Evolutionary conservation across 2,329 filamentous ascomycete genomes (phyloP).

Genomic region (Aspergillus fijiensis): DNA sequence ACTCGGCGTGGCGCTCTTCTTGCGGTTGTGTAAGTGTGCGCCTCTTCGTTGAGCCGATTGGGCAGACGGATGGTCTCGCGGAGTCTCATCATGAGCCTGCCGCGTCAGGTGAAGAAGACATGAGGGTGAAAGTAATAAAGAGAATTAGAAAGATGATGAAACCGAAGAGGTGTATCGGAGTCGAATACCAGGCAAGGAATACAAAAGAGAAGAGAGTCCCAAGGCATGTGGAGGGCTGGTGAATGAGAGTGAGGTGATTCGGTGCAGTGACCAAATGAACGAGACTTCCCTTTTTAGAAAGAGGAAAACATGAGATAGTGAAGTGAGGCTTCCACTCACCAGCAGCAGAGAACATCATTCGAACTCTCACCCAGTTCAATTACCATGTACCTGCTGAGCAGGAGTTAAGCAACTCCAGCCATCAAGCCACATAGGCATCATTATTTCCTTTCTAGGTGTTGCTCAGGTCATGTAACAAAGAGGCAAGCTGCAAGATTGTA

Average conservation of each 20-base stretch:
- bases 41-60: conserved; percentile 29
- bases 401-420: too few relatives aligned
- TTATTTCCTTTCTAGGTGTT: too few relatives aligned
- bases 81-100: conserved; percentile 30
- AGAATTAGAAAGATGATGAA: too few relatives aligned
- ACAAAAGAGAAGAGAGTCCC: not conserved
- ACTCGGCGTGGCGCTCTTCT: conserved; percentile 16
- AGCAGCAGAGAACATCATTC: not conserved
- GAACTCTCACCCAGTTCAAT: not conserved
- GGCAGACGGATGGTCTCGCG: conserved; percentile 34
- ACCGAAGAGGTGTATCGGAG: too few relatives aligned
- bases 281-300: not conserved
- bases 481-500: too few relatives aligned
- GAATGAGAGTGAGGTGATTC: not conserved
- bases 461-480: too few relatives aligned
- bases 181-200: not conserved
- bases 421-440: too few relatives aligned
- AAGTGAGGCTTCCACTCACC: not conserved
- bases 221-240: not conserved
- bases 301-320: not conserved
- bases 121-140: not conserved
- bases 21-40: conserved; percentile 16
- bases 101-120: not conserved
- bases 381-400: too few relatives aligned
- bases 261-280: not conserved